Evolutionary conservation across 164 flowering plant genomes (phyloP).

Genomic region (Platanus orientalis): DNA sequence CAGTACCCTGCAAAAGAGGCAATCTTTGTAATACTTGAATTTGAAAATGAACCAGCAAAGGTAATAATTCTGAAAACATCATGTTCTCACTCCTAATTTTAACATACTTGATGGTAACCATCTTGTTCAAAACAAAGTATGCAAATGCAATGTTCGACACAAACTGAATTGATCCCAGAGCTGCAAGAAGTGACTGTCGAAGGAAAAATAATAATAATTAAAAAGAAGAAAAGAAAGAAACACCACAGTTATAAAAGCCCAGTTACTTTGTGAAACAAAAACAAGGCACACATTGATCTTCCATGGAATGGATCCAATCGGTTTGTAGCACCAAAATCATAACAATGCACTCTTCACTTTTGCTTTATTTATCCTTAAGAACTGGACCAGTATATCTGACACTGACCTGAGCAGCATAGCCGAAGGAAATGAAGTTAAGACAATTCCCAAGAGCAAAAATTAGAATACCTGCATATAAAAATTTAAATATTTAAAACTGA

Average conservation of each 20-base stretch:
- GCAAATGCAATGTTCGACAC: constrained; percentile 95
- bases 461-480: constrained; percentile 58
- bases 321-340: not conserved
- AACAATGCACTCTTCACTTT: not conserved
- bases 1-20: constrained; percentile 54
- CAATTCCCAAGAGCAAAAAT: constrained; percentile 89
- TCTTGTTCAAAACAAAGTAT: constrained; percentile 82
- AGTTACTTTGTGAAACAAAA: not conserved
- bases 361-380: not conserved
- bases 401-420: constrained; percentile 99
- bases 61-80: constrained; percentile 4
- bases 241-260: not conserved
- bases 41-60: constrained; percentile 1
- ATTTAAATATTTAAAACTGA: not conserved
- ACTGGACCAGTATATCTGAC: not conserved
- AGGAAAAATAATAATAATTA: not conserved
- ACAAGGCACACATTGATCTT: not conserved
- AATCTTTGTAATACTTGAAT: constrained; percentile 1
- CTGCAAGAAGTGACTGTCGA: constrained; percentile 94
- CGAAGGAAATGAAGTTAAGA: constrained; percentile 93
- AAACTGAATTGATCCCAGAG: constrained; percentile 92
- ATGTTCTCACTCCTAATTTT: constrained; percentile 5
- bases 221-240: not conserved
- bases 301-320: not conserved
- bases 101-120: constrained; percentile 81